These are phyloP conservation scores for Xerocomus spinulosus DNA, from an alignment of 768 basidiomycete species.

Conservation along the genomic window DNA sequence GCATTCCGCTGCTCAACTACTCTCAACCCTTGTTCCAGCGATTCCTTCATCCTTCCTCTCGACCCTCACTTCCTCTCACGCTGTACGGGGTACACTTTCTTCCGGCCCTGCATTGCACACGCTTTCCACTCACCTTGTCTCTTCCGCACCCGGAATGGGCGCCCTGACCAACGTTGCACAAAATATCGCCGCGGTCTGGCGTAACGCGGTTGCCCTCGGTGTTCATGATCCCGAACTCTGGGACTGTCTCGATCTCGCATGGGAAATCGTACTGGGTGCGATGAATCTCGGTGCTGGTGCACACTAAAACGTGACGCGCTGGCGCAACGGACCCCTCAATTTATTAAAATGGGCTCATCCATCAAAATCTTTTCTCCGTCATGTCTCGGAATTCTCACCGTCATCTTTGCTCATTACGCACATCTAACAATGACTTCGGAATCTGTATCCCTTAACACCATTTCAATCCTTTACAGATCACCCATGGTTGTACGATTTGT, in stretches of 20 bases:
- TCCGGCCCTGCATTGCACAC: conserved; percentile 52
- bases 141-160: conserved; percentile 39
- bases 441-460: conserved; percentile 26
- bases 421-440: conserved; percentile 17
- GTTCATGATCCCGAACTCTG: conserved; percentile 62
- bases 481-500: conserved; percentile 20
- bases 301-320: conserved; percentile 24
- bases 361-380: conserved; percentile 1
- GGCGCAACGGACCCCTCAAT: conserved; percentile 16
- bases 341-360: conserved; percentile 18
- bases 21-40: conserved; percentile 44
- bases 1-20: conserved; percentile 46
- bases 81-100: conserved; percentile 38
- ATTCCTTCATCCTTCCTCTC: conserved; percentile 28
- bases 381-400: conserved; percentile 20
- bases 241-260: conserved; percentile 61
- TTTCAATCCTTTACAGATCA: conserved; percentile 11
- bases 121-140: conserved; percentile 49
- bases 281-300: conserved; percentile 48
- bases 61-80: conserved; percentile 28
- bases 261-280: conserved; percentile 62
- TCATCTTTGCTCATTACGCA: conserved; percentile 21
- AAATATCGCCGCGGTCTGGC: conserved; percentile 63
- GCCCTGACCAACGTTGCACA: conserved; percentile 47
- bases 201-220: conserved; percentile 67